phyloP scores from a whole-genome alignment of 768 basidiomycete species.

The Agrocybe pediades region DNA sequence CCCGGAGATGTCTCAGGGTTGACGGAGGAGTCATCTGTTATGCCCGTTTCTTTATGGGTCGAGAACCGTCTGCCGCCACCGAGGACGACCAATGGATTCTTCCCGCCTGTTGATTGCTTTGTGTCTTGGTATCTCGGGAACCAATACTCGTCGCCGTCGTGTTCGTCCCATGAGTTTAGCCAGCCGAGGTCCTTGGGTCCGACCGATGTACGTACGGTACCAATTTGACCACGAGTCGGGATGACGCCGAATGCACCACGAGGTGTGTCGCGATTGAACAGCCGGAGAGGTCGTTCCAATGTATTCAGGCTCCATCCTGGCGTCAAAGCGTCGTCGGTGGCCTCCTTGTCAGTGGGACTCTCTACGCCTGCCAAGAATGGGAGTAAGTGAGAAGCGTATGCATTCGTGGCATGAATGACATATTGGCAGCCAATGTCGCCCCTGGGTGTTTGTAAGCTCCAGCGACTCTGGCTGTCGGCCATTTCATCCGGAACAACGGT shows the following conservation, averaged over 20 bases:
- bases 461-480: slow-evolving; percentile 33
- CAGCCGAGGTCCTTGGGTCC: slow-evolving; percentile 39
- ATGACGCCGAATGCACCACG: slow-evolving; percentile 40
- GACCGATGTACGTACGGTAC: slow-evolving; percentile 41
- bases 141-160: slow-evolving; percentile 73
- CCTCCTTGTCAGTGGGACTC: neutral
- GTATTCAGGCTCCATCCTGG: neutral
- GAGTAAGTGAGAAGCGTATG: slow-evolving; percentile 76
- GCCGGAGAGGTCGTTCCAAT: neutral
- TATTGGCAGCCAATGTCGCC: slow-evolving; percentile 61
- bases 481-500: neutral
- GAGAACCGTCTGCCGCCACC: slow-evolving; percentile 70
- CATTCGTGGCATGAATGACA: slow-evolving; percentile 88
- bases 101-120: neutral
- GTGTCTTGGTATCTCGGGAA: slow-evolving; percentile 57
- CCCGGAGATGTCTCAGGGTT: slow-evolving; percentile 47
- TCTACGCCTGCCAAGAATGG: slow-evolving; percentile 57
- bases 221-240: slow-evolving; percentile 74
- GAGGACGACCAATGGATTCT: slow-evolving; percentile 64
- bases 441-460: slow-evolving; percentile 65
- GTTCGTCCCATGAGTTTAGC: slow-evolving; percentile 45
- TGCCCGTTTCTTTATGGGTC: slow-evolving; percentile 48
- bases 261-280: neutral
- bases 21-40: slow-evolving; percentile 58
- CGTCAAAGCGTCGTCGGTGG: neutral